phyloP scores from a whole-genome alignment of 1,284 basidiomycete genomes.

The Tilletia indica region DNA sequence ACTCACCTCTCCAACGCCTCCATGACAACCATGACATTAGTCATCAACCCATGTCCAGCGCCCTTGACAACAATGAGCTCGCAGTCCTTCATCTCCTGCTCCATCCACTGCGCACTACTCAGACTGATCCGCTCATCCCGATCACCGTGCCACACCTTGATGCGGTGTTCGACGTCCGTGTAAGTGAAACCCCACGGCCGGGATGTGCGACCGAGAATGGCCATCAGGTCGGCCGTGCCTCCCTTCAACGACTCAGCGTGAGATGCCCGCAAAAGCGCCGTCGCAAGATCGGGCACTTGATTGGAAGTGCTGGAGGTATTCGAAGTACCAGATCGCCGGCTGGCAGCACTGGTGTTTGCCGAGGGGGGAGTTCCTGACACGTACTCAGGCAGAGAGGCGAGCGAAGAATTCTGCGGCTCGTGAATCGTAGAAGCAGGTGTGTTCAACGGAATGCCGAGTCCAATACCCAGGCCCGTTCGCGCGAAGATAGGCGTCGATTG shows the following conservation, averaged over 20 bases:
- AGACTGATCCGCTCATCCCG: conserved; percentile 88
- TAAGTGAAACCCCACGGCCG: conserved; percentile 69
- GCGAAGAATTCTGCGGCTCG: not conserved
- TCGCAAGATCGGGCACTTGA: conserved; percentile 51
- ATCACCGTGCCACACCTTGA: conserved; percentile 89
- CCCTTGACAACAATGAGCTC: conserved; percentile 77
- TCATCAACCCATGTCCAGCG: conserved; percentile 90
- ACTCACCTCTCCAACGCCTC: conserved; percentile 42
- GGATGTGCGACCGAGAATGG: conserved; percentile 81
- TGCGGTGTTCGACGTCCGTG: conserved; percentile 70
- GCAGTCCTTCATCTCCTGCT: conserved; percentile 77
- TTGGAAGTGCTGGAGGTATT: conserved; percentile 10
- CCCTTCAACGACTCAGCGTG: conserved; percentile 90
- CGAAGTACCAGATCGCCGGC: not conserved
- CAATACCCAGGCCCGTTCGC: too few relatives aligned
- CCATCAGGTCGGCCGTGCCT: conserved; percentile 82
- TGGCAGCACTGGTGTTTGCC: not conserved
- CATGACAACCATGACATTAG: conserved; percentile 58
- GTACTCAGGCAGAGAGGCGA: conserved; percentile 11
- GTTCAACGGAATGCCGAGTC: not conserved
- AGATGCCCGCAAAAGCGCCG: conserved; percentile 85
- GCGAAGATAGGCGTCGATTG: not conserved
- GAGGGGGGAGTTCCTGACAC: not conserved
- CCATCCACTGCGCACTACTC: conserved; percentile 80
- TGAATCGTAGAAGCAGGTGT: not conserved